Conservation (phyloP, 352 stramenopile genomes). For the Phytophthora quininea region DNA sequence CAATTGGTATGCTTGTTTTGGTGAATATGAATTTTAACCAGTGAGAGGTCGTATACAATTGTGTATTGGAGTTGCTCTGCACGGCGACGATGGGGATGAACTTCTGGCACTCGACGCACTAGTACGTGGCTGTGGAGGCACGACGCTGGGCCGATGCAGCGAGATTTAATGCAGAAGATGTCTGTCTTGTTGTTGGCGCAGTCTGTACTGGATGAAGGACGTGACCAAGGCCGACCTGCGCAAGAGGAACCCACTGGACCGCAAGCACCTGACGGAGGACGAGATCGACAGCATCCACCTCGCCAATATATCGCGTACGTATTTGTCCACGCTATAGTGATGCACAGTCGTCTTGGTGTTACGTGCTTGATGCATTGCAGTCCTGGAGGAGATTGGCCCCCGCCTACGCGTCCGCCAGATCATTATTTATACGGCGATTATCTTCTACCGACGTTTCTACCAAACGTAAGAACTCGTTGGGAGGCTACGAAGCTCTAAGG, state of each 20-base stretch:
- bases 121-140: constrained; percentile 48
- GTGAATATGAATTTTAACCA: constrained; percentile 11
- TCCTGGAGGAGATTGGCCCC: constrained; percentile 86
- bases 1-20: not conserved
- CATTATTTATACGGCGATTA: constrained; percentile 91
- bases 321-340: not conserved
- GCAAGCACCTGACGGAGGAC: constrained; percentile 74
- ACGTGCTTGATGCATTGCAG: constrained; percentile 31
- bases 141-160: not conserved
- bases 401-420: constrained; percentile 85
- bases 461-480: constrained; percentile 57
- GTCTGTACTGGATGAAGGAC: constrained; percentile 91
- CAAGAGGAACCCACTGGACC: constrained; percentile 80
- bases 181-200: constrained; percentile 17
- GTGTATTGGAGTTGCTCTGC: not conserved
- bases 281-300: constrained; percentile 91
- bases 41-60: not conserved
- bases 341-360: too few relatives aligned
- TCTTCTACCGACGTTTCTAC: constrained; percentile 92
- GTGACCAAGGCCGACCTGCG: constrained; percentile 76
- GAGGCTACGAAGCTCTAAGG: not conserved
- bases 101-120: constrained; percentile 92
- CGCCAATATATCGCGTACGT: constrained; percentile 82
- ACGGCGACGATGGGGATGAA: constrained; percentile 76
- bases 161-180: not conserved